These are phyloP conservation scores for Phytopythium sindhum DNA, from an alignment of 352 stramenopile genomes.

Conservation along the genomic window DNA sequence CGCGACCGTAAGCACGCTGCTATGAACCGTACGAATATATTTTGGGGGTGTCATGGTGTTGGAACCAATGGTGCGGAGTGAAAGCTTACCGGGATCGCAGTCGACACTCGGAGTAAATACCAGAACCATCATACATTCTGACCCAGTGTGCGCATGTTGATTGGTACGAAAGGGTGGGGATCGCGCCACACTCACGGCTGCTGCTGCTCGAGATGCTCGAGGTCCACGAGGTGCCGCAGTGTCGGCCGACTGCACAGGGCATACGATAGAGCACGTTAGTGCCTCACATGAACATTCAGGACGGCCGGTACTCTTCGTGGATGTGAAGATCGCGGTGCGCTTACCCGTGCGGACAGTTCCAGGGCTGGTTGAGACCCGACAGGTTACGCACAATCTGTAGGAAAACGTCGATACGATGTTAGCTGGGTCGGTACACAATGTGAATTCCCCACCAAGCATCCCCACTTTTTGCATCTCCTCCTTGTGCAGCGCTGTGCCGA, in stretches of 20 bases:
- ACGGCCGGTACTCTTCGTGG: not conserved
- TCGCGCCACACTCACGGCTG: not conserved
- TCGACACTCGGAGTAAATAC: too few species aligned
- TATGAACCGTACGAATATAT: too few species aligned
- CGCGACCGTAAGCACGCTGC: not conserved
- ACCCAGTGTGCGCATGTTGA: not conserved
- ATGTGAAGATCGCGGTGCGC: not conserved
- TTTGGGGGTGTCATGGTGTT: too few species aligned
- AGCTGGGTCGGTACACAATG: not conserved
- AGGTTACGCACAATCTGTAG: slow-evolving; percentile 86
- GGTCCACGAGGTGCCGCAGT: slow-evolving; percentile 67
- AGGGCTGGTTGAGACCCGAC: slow-evolving; percentile 89
- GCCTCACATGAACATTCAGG: not conserved
- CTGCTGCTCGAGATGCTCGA: slow-evolving; percentile 35
- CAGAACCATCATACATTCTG: not conserved
- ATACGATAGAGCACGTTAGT: not conserved
- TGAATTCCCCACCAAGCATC: not conserved
- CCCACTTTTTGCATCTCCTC: slow-evolving; percentile 91
- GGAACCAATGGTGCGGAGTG: too few species aligned
- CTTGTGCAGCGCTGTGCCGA: slow-evolving; percentile 90
- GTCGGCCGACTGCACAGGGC: slow-evolving; percentile 51
- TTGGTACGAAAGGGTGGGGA: not conserved
- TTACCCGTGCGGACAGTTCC: slow-evolving; percentile 94
- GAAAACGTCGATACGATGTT: not conserved
- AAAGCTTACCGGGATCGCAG: too few species aligned